phyloP scores from a whole-genome alignment of 345 rosid genomes.

The Brassica rapa region DNA sequence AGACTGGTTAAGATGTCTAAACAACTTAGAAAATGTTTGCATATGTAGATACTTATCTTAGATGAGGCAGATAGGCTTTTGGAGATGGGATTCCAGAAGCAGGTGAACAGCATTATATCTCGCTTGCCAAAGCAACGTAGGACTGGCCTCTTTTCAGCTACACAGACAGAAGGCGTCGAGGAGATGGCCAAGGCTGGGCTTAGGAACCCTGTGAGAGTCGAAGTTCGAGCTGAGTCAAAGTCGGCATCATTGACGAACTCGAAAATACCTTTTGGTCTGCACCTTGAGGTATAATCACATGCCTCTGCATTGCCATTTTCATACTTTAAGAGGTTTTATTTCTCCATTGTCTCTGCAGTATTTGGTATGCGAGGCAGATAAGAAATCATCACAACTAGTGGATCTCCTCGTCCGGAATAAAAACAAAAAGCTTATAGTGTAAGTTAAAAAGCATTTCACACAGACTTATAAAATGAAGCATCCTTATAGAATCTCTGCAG shows the following conservation, averaged over 20 bases:
- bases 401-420: not conserved
- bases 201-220: conserved; percentile 88
- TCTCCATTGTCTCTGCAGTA: not conserved
- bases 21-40: not conserved
- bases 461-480: not conserved
- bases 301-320: not conserved
- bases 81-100: conserved; percentile 95
- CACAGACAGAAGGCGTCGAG: conserved; percentile 94
- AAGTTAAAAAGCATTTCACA: not conserved
- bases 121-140: conserved; percentile 90
- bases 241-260: conserved; percentile 49
- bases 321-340: not conserved
- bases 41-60: conserved; percentile 73
- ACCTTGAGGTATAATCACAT: conserved; percentile 61
- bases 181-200: conserved; percentile 87
- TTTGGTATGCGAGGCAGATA: not conserved
- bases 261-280: conserved; percentile 85
- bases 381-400: not conserved
- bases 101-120: conserved; percentile 68
- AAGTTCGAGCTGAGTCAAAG: conserved; percentile 76
- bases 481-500: not conserved
- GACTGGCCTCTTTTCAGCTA: conserved; percentile 97
- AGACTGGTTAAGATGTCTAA: not conserved
- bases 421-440: not conserved
- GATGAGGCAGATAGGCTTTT: conserved; percentile 97